phyloP scores from a whole-genome alignment of 129 eudicot genomes.

The Daucus carota region DNA sequence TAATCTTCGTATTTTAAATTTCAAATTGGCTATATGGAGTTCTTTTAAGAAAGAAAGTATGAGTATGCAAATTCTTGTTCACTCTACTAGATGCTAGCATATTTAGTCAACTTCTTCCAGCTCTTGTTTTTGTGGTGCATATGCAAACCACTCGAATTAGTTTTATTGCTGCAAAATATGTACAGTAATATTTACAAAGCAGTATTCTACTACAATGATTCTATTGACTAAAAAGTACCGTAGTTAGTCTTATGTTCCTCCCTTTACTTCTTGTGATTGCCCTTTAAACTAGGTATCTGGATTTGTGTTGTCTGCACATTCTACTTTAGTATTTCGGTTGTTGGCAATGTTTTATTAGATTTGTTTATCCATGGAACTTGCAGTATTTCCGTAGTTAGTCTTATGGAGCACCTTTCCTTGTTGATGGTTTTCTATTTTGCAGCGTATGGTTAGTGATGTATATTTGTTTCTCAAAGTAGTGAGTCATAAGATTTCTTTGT shows the following conservation, averaged over 20 bases:
- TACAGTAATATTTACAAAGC: not conserved
- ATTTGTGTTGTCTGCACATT: not conserved
- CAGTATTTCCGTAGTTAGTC: no score
- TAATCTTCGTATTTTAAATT: not conserved
- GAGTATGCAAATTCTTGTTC: not conserved
- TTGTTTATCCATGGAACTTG: not conserved
- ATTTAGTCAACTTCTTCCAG: not conserved
- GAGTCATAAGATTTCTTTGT: not conserved
- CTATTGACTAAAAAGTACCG: not conserved
- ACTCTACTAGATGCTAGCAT: not conserved
- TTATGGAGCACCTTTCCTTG: no score
- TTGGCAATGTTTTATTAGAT: not conserved
- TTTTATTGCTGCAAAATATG: not conserved
- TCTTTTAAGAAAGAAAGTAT: not conserved
- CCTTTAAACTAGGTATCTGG: not conserved
- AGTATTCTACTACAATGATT: not conserved
- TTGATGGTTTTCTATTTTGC: not conserved
- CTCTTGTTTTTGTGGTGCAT: not conserved
- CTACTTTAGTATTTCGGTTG: not conserved
- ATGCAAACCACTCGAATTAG: not conserved
- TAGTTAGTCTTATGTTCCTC: not conserved
- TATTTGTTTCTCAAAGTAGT: not conserved
- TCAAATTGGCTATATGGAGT: not conserved
- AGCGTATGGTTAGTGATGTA: not conserved
- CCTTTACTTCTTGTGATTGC: not conserved